Evolutionary conservation across 2,329 filamentous ascomycete genomes (phyloP), one percentile per base, ranked within the genome.

Genomic region (Aureobasidium sp.): DNA sequence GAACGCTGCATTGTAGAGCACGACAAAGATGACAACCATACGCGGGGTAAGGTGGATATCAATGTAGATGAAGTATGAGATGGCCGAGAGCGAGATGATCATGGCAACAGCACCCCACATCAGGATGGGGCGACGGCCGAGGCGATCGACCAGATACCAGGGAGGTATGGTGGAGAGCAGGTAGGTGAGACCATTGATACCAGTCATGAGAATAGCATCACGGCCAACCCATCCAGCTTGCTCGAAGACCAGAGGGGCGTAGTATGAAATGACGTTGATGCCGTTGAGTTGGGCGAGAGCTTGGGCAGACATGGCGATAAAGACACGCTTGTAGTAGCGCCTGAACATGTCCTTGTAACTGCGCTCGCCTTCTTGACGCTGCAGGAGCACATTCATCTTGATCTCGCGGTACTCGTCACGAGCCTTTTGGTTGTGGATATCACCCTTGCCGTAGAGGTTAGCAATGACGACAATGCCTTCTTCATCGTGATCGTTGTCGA

Each of bases 251-350:
- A 95, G 85, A 0, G 94, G 94, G 0, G 94, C 94, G 71, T 99
- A 99, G 79, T 97, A 99, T 1, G 93, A 97, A 65, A 99, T 99
- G 71, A 99, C 94, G 75, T 99, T 99, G 78, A 99, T 99, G 65
- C 94, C 94, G 77, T 97, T 97, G 58, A 99, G 84, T 75, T 99
- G 94, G 29, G 94, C 94, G 65, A 99, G 84, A 6, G 87, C 91
- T 74, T 97, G 94, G 4, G 94, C 94, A 35, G 93, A 97, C 94
- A 97, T 97, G 75, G 94, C 94, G 72, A 97, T 97, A 70, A 97
- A 90, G 65, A 97, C 93, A 57, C 94, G 90, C 69, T 88, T 94
- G 71, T 82, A 84, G 78, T 97, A 97, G 64, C 90, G 85, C 69
- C 83, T 87, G 80, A 97, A 99, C 94, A 99, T 99, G 64, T 97